Base-by-base conservation (phyloP, 192 early-diverging fungal species). In the Linnemannia zychae region DNA sequence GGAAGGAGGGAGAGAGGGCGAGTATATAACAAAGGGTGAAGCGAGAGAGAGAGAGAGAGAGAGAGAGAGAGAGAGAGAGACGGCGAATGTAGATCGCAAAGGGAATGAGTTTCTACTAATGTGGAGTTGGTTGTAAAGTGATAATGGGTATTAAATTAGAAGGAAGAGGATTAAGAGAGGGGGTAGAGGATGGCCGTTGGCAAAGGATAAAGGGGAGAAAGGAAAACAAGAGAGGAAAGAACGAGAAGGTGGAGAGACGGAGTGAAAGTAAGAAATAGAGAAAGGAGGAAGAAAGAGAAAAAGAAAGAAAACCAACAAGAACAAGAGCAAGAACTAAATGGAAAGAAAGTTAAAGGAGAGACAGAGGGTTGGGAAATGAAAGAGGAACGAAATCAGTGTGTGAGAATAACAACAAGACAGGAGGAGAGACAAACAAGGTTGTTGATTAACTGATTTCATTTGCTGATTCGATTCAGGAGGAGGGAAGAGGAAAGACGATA, bases 341-440 rank as follows among this genome's bases (percentile, higher is more conserved):
- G 4, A 9, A 72, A 48, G 20, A 72, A 48, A 44, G 37, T 38
- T 22, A 28, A 49, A 60, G 28, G n/a, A 1, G 12, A 60, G 18
- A 52, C 18, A 20, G 9, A 57, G n/a, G 9, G 53, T 57, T 24
- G 16, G n/a, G 9, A 12, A 53, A 7, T 28, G 24, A 60, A 60
- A 60, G 13, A 63, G 57, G 57, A 31, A 1, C 3, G 57, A 63
- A n/a, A n/a, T n/a, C n/a, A n/a, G n/a, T n/a, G 57, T 63, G 57
- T 63, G 24, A 63, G 57, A 63, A 33, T 7, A 60, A 60, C 40
- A 60, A 60, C n/a, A 31, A 31, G 57, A 31, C 11, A 33, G 28
- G 31, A 28, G 15, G 57, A 63, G 28, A 63, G 57, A 63, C 53
- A 63, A 63, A 63, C 57, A 63, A 63, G 57, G 57, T 63, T 63